A percentile compares a stretch with the other conserved stretches of the same genome.
Conservation (phyloP, 73 alveolate species). For the Paramecium sonneborni region DNA sequence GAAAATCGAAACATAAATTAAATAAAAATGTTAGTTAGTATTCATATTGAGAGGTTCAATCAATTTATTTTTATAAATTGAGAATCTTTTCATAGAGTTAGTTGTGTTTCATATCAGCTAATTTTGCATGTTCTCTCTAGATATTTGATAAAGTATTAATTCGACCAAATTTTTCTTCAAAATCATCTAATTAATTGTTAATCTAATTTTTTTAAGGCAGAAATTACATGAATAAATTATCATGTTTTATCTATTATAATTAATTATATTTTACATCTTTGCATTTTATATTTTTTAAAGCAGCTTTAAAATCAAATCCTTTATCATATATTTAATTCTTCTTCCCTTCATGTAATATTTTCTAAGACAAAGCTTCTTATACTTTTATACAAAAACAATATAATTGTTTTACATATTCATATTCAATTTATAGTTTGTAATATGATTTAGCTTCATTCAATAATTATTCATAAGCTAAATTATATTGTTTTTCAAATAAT, state of each 20-base stretch:
- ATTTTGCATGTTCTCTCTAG: background rate
- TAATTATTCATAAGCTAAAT: background rate
- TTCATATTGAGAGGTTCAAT: background rate
- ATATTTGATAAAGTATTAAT: background rate
- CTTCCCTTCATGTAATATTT: background rate
- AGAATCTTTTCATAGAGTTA: background rate
- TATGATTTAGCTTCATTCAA: background rate
- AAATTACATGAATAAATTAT: background rate
- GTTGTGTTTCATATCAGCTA: background rate
- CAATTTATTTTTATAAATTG: background rate
- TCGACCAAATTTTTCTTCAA: background rate
- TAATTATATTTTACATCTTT: background rate
- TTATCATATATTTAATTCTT: background rate
- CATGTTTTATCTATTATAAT: background rate
- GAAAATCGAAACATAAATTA: background rate
- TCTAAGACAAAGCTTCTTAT: background rate
- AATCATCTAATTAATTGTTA: background rate
- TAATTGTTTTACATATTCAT: background rate
- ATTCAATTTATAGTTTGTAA: background rate
- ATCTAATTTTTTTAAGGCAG: background rate
- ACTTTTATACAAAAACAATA: conserved; percentile 26
- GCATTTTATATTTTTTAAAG: background rate
- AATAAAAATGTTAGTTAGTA: background rate
- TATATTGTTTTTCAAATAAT: background rate
- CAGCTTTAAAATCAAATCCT: conserved; percentile 20